phyloP scores from a whole-genome alignment of 805 yeast species.

The Saturnispora galanensis region DNA sequence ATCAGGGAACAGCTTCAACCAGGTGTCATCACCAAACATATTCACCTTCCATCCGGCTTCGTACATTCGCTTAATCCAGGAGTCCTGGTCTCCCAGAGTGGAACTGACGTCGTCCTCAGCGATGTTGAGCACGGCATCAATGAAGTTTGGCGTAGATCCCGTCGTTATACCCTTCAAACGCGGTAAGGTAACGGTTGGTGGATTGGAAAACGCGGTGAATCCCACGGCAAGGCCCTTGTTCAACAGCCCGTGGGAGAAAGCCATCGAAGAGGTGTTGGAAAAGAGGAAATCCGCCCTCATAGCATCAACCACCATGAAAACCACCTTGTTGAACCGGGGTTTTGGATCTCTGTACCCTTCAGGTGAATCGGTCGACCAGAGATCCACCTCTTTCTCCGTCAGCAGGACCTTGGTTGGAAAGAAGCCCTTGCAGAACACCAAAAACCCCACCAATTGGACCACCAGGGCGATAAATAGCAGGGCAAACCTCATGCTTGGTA shows the following conservation, averaged over 20 bases:
- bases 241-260: constrained; percentile 54
- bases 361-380: constrained; percentile 25
- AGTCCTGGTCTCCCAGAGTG: constrained; percentile 63
- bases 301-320: constrained; percentile 88
- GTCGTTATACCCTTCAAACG: constrained; percentile 88
- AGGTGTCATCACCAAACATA: constrained; percentile 96
- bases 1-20: constrained; percentile 82
- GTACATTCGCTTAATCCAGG: constrained; percentile 71
- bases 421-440: constrained; percentile 70
- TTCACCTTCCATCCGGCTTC: constrained; percentile 40
- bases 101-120: constrained; percentile 80
- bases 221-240: constrained; percentile 68
- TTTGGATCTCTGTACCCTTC: constrained; percentile 20
- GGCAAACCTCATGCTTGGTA: constrained; percentile 8
- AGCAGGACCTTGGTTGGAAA: constrained; percentile 82
- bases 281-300: constrained; percentile 81
- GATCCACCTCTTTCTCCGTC: constrained; percentile 43
- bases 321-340: constrained; percentile 53
- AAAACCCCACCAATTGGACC: constrained; percentile 43
- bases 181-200: constrained; percentile 96
- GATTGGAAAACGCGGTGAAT: constrained; percentile 83
- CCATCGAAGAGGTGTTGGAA: constrained; percentile 54
- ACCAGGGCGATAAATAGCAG: constrained; percentile 12
- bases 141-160: constrained; percentile 87
- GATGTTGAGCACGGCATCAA: constrained; percentile 88